Evolutionary conservation across 2,329 filamentous ascomycete genomes (phyloP).

Genomic region (Thelonectria discophora): DNA sequence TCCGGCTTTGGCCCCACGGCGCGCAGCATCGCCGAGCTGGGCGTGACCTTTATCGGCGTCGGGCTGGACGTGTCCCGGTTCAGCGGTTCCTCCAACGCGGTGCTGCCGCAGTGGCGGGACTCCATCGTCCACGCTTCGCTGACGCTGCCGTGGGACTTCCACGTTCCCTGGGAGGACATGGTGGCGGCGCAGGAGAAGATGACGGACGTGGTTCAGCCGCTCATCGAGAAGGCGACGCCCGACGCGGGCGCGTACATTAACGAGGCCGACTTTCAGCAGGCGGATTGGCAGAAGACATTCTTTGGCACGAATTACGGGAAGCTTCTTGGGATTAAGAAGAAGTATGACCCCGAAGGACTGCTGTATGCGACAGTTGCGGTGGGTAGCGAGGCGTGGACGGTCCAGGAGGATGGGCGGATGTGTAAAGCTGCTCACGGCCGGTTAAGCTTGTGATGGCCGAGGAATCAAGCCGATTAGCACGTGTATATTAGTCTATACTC

Average conservation of each 20-base stretch:
- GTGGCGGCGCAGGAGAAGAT: conserved; percentile 42
- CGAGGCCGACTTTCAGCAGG: conserved; percentile 59
- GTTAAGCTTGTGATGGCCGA: background rate
- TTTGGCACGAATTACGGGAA: conserved; percentile 57
- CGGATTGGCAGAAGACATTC: conserved; percentile 54
- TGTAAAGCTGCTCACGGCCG: conserved; percentile 7
- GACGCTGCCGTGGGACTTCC: conserved; percentile 42
- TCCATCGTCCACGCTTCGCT: conserved; percentile 29
- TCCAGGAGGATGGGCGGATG: conserved; percentile 28
- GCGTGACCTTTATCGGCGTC: conserved; percentile 3
- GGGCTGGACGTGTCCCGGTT: conserved; percentile 1
- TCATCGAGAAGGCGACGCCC: conserved; percentile 48
- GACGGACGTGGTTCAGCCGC: conserved; percentile 39
- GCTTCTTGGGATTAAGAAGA: conserved; percentile 57
- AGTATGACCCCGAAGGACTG: conserved; percentile 57
- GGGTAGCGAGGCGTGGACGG: conserved; percentile 60
- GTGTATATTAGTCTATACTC: background rate
- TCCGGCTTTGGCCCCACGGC: conserved; percentile 23
- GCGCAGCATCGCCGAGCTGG: conserved; percentile 11
- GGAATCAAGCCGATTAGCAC: background rate
- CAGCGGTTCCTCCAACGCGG: background rate
- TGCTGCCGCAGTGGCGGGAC: conserved; percentile 1
- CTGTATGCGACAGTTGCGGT: conserved; percentile 60
- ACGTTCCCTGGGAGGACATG: conserved; percentile 43
- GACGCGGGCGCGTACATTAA: conserved; percentile 58